Evolutionary conservation across 208 protist genomes (phyloP).

Genomic region (Leptomonas seymouri): DNA sequence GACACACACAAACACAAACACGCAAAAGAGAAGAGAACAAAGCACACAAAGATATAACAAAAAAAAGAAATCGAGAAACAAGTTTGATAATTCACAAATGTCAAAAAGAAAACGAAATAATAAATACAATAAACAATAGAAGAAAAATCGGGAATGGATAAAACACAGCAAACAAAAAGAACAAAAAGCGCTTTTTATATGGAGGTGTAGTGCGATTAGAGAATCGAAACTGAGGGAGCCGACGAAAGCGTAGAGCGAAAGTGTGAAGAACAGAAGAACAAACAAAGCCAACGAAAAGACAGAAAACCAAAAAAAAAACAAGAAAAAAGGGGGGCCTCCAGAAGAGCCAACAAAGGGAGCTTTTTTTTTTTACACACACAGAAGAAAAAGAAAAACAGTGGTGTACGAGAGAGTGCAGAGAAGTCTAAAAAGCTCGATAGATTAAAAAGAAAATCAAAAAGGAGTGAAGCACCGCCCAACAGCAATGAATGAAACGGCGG

Average conservation of each 20-base stretch:
- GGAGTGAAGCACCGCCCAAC: too few species aligned
- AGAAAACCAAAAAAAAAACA: background rate
- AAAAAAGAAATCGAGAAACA: too few species aligned
- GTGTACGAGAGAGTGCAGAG: background rate
- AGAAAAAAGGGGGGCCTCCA: background rate
- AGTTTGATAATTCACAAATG: too few species aligned
- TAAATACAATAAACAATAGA: background rate
- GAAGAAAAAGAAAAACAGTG: background rate
- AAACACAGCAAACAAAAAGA: background rate
- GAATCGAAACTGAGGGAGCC: background rate
- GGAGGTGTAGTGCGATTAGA: background rate
- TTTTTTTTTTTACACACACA: background rate
- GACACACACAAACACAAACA: too few species aligned
- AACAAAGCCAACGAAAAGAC: background rate
- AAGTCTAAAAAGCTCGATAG: background rate
- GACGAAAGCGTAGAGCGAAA: too few species aligned
- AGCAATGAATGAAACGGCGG: too few species aligned
- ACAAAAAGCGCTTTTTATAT: background rate
- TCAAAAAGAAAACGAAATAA: too few species aligned
- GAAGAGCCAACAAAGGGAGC: background rate
- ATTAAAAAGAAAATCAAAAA: constrained; percentile 16
- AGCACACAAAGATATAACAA: too few species aligned
- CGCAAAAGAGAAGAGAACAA: too few species aligned
- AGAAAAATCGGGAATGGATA: background rate
- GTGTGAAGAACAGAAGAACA: background rate